Evolutionary conservation across 352 stramenopile genomes (phyloP), one percentile per base, ranked within the genome.

Genomic region (Globisporangium abappressorium): DNA sequence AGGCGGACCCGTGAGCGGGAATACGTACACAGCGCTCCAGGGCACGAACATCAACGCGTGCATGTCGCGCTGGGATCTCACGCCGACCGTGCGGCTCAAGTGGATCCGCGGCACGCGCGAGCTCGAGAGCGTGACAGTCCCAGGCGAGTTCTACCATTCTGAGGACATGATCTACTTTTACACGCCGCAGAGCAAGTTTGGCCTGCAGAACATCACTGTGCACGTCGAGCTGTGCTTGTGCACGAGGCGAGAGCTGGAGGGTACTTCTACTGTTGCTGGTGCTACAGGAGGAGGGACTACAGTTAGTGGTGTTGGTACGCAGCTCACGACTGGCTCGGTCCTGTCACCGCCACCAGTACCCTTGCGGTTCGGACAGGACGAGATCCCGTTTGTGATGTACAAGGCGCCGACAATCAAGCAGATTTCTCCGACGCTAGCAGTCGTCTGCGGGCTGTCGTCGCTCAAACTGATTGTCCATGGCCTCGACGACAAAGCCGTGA

Each of bases 121-220:
- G 56, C 81, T 93, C 14, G 85, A 93, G 51, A 78, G 77, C 34
- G 74, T 89, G 15, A 67, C 79, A 7, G 80, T 93, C 0, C 64
- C 71, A 0, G 85, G 77, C 1, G 85, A 93, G 61, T 82, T 77
- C 57, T 93, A 93, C 49, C 70, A 76, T 2, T 76, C 68, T 0
- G 85, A 93, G 71, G 81, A 91, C 49, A 64, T 73, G 2, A 69
- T 93, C 11, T 93, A 91, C 70, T 91, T 93, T 33, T 91, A 93
- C 62, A 85, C 82, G 0, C 85, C 82, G 12, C 82, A 90, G 65
- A 93, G 85, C 70, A 87, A 84, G 56, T 93, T 93, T 70, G 82
- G 85, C 2, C 57, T 93, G 2, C 73, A 85, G 20, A 93, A 90
- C 62, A 84, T 93, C 47, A 79, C 74, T 0, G 75, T 90, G 14